A percentile compares a stretch with the other conserved stretches of the same genome.
phyloP scores from a whole-genome alignment of 75 land plant species.

The Adiantum capillusveneris region DNA sequence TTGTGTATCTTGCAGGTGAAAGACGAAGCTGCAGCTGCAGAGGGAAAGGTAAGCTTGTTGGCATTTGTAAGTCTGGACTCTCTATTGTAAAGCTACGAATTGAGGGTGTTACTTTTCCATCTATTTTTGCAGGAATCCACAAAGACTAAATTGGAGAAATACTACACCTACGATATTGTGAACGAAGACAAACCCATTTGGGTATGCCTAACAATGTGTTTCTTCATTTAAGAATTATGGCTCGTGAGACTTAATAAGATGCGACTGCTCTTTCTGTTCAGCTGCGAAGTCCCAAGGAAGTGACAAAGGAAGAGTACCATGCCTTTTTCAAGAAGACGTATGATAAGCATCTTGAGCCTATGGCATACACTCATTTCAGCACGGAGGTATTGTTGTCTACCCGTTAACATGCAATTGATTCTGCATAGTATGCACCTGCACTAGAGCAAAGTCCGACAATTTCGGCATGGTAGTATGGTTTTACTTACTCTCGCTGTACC shows the following conservation, averaged over 20 bases:
- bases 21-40: constrained; percentile 13
- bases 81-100: too few species aligned
- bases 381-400: constrained; percentile 57
- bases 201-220: constrained; percentile 32
- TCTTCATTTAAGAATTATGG: too few species aligned
- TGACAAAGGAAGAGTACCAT: constrained; percentile 70
- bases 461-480: too few species aligned
- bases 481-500: constrained; percentile 6
- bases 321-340: constrained; percentile 89
- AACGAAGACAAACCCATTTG: constrained; percentile 97
- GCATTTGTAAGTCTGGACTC: too few species aligned
- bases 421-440: too few species aligned
- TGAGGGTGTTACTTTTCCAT: too few species aligned
- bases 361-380: constrained; percentile 77
- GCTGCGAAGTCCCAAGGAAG: constrained; percentile 83
- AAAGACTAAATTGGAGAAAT: constrained; percentile 79
- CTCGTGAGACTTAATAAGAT: too few species aligned
- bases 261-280: too few species aligned
- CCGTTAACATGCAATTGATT: neutral
- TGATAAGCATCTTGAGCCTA: constrained; percentile 85
- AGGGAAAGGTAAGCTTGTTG: constrained; percentile 10
- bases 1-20: constrained; percentile 13
- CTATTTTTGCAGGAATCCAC: constrained; percentile 66
- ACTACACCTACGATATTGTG: constrained; percentile 90
- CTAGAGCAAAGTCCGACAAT: neutral